Conservation (phyloP, 139 green algal genomes). For the Micractinium conductrix region DNA sequence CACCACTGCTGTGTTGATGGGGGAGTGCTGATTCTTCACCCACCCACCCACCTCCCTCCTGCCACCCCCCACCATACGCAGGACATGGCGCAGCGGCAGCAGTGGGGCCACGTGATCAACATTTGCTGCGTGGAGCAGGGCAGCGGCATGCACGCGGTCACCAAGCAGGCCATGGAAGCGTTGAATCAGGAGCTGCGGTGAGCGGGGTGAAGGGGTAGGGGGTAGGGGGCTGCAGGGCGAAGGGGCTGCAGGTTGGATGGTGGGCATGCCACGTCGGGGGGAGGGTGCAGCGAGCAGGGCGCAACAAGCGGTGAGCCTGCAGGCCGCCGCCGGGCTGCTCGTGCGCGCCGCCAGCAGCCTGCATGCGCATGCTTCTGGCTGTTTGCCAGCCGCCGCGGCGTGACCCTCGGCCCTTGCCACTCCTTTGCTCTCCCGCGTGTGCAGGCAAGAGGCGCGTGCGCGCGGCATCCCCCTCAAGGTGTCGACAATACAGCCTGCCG, state of each 20-base stretch:
- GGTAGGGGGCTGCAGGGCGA: not conserved
- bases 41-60: no score
- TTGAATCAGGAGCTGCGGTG: conserved; percentile 79
- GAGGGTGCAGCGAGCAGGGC: not conserved
- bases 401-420: no score
- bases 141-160: conserved; percentile 68
- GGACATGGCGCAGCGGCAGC: conserved; percentile 71
- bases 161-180: conserved; percentile 56
- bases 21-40: no score
- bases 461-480: conserved; percentile 64
- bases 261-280: no score
- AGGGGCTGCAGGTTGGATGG: no score
- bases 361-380: not conserved
- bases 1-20: no score
- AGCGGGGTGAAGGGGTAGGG: conserved; percentile 51
- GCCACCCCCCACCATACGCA: conserved; percentile 8
- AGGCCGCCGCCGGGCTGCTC: no score
- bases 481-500: conserved; percentile 69
- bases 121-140: conserved; percentile 72
- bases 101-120: conserved; percentile 83
- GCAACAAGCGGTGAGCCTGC: not conserved
- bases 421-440: no score
- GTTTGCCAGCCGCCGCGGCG: no score
- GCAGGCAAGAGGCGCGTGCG: conserved; percentile 54
- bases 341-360: no score